Base-by-base conservation (phyloP, 768 basidiomycete genomes). In the Psilocybe cyanescens region DNA sequence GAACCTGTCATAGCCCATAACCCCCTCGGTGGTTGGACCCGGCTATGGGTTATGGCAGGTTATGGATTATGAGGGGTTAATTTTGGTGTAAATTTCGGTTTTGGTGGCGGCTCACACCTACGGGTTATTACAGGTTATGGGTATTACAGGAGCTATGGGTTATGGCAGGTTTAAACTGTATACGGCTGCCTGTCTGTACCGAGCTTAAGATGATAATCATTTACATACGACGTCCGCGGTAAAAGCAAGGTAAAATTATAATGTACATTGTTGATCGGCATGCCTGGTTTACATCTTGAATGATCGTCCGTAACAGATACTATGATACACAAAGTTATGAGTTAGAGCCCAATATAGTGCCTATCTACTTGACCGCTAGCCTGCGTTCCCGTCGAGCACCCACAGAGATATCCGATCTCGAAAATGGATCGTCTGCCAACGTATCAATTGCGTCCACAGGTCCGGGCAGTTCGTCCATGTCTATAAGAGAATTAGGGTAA, bases 401-500 rank as follows among this genome's bases (percentile, higher is more conserved):
- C 9, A n/a, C 41, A n/a, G 11, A 11, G 14, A 44, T 16, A 44
- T 44, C n/a, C 14, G 41, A 14, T 44, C 41, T 44, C 4, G 41
- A 11, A 16, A 11, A 5, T 16, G 41, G 11, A 44, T 44, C 39
- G 19, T 35, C 8, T 30, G 39, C 29, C 14, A 44, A 16, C 41
- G 37, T 24, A 9, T 56, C 55, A 31, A 14, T 30, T 12, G 55
- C 30, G 9, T 56, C 44, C n/a, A 39, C 24, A 8, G 35, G 39
- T 50, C 16, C 39, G 9, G 50, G 39, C n/a, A 50, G 17, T 29
- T 39, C 57, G 14, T 60, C 44, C 30, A 63, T 30, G 41, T 51
- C 41, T 39, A 65, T 59, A 46, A 57, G 47, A 7, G 64, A 62
- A 24, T 45, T 61, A 24, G 49, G 51, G 7, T 58, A 60, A 11